phyloP scores from a whole-genome alignment of 1,284 basidiomycete genomes.

The Microbotryum saponariae region DNA sequence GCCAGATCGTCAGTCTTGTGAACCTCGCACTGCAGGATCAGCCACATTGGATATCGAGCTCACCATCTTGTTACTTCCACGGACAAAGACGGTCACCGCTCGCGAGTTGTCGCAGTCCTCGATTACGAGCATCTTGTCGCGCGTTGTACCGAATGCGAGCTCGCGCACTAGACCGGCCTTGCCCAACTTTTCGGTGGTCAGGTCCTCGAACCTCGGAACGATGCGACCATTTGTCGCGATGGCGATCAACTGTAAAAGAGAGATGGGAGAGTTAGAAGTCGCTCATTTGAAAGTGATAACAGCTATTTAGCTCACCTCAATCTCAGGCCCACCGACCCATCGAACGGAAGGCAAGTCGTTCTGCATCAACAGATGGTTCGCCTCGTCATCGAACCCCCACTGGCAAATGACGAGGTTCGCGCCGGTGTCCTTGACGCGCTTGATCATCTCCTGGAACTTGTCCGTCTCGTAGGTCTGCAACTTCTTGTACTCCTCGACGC shows the following conservation, averaged over 20 bases:
- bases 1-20: not conserved
- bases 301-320: conserved; percentile 60
- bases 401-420: conserved; percentile 99
- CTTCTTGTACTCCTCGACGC: conserved; percentile 96
- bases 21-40: not conserved
- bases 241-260: conserved; percentile 66
- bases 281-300: not conserved
- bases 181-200: conserved; percentile 83
- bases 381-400: conserved; percentile 99
- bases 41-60: conserved; percentile 21
- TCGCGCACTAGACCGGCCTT: conserved; percentile 88
- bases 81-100: conserved; percentile 93
- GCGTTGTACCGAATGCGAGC: conserved; percentile 89
- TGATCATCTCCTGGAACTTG: conserved; percentile 96
- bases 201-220: conserved; percentile 94
- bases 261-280: not conserved
- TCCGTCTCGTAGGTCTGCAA: conserved; percentile 89
- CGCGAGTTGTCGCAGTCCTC: conserved; percentile 96
- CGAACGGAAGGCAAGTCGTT: conserved; percentile 95
- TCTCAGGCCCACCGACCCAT: conserved; percentile 98
- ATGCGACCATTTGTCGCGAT: conserved; percentile 98
- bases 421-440: conserved; percentile 92
- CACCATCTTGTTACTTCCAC: conserved; percentile 98
- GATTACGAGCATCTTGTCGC: conserved; percentile 98
- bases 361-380: conserved; percentile 95